Conservation (phyloP, 1,284 basidiomycete species). For the Ganoderma sp. region DNA sequence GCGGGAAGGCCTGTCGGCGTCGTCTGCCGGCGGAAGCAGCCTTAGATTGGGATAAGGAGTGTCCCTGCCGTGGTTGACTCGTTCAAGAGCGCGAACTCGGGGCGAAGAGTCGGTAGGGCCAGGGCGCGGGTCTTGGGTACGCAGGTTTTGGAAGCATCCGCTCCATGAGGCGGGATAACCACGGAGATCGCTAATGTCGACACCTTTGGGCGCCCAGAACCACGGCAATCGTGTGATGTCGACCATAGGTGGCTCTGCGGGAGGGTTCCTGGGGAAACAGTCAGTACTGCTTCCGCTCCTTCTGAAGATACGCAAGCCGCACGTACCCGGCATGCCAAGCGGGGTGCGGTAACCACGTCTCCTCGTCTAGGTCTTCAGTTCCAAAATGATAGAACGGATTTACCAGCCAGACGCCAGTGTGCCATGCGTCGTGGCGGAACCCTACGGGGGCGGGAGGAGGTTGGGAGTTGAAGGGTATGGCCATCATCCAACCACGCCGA, state of each 20-base stretch:
- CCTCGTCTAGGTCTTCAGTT: conserved; percentile 20
- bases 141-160: background rate
- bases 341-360: conserved; percentile 41
- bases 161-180: background rate
- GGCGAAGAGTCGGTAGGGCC: background rate
- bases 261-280: background rate
- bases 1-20: background rate
- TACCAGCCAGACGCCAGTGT: conserved; percentile 38
- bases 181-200: background rate
- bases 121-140: background rate
- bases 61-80: background rate
- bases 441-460: conserved; percentile 39
- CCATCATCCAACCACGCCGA: conserved; percentile 21
- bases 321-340: conserved; percentile 29
- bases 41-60: background rate
- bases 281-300: background rate
- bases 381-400: conserved; percentile 37
- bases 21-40: background rate
- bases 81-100: background rate
- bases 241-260: background rate
- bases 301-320: background rate
- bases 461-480: conserved; percentile 33
- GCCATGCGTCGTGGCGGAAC: conserved; percentile 37
- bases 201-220: background rate
- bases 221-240: background rate